Evolutionary conservation across 352 stramenopile species (phyloP).

Genomic region (Phytophthora ramorum): DNA sequence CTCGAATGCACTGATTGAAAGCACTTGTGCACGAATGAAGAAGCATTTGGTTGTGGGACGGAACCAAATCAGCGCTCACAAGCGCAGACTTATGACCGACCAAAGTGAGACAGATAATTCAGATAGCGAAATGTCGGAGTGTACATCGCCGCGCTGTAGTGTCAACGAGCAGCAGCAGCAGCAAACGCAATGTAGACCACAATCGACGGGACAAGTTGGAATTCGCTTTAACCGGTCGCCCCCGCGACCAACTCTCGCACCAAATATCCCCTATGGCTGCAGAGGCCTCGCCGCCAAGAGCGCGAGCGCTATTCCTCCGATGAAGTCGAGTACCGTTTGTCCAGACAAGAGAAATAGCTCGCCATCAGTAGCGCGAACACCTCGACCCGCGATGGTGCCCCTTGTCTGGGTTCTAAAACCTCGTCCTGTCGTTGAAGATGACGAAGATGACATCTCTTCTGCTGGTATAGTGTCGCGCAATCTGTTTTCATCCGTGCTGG

Average conservation of each 20-base stretch:
- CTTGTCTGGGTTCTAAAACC: conserved; percentile 35
- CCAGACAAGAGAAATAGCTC: conserved; percentile 15
- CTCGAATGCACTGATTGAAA: conserved; percentile 60
- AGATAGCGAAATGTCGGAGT: conserved; percentile 28
- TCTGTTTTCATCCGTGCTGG: conserved; percentile 49
- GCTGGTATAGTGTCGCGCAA: conserved; percentile 42
- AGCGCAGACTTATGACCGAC: conserved; percentile 38
- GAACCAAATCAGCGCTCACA: conserved; percentile 65
- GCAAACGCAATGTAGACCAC: conserved; percentile 10
- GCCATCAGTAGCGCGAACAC: conserved; percentile 4
- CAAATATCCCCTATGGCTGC: conserved; percentile 31
- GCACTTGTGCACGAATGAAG: conserved; percentile 68
- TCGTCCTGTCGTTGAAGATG: conserved; percentile 1
- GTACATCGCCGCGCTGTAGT: conserved; percentile 27
- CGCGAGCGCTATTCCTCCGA: conserved; percentile 6
- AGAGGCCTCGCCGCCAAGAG: conserved; percentile 15
- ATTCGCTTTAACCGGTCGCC: conserved; percentile 37
- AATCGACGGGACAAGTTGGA: conserved; percentile 13
- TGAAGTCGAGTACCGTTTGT: conserved; percentile 11
- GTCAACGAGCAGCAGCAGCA: conserved; percentile 30
- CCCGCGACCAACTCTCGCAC: conserved; percentile 18
- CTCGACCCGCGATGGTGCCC: conserved; percentile 33
- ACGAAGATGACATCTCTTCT: conserved; percentile 1
- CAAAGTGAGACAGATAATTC: conserved; percentile 33
- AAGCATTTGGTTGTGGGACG: conserved; percentile 51